Percentiles rank a stretch among this genome's conserved stretches.
Evolutionary conservation across 768 basidiomycete genomes (phyloP).

Genomic region (Mycena sanguinolenta): DNA sequence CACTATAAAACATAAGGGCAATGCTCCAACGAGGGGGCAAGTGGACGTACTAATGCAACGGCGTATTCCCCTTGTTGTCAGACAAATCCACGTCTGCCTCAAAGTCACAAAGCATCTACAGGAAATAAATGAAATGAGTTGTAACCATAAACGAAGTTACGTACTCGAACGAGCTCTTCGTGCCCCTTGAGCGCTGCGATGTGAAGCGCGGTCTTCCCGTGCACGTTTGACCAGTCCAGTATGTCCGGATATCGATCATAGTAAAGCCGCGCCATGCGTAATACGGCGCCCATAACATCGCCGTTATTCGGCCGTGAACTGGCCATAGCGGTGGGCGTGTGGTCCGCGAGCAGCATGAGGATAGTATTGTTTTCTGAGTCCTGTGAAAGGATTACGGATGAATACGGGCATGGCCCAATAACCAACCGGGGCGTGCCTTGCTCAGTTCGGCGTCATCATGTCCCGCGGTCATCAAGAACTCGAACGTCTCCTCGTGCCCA

Average conservation of each 20-base stretch:
- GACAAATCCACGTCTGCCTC: conserved; percentile 92
- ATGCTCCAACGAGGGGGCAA: conserved; percentile 17
- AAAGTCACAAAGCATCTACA: conserved; percentile 90
- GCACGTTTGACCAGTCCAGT: conserved; percentile 92
- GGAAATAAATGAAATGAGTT: conserved; percentile 24
- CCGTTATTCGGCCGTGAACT: conserved; percentile 59
- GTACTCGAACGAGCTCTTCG: conserved; percentile 87
- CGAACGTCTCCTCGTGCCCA: conserved; percentile 93
- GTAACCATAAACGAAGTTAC: conserved; percentile 43
- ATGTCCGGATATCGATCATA: conserved; percentile 89
- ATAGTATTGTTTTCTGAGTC: conserved; percentile 95
- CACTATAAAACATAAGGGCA: conserved; percentile 58
- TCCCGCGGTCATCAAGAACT: conserved; percentile 86
- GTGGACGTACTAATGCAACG: conserved; percentile 87
- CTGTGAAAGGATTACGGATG: conserved; percentile 56
- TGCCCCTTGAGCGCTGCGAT: conserved; percentile 91
- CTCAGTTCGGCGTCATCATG: conserved; percentile 96
- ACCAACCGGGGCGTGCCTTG: conserved; percentile 67
- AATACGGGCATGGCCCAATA: conserved; percentile 17
- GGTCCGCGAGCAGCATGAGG: conserved; percentile 91
- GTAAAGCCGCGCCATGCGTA: conserved; percentile 91
- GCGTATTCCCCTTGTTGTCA: conserved; percentile 93
- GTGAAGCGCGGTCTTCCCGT: conserved; percentile 93
- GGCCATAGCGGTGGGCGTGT: conserved; percentile 60
- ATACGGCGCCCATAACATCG: conserved; percentile 77